Evolutionary conservation across 148 eudicot species (phyloP).

Genomic region (Mesembryanthemum crystallinum): DNA sequence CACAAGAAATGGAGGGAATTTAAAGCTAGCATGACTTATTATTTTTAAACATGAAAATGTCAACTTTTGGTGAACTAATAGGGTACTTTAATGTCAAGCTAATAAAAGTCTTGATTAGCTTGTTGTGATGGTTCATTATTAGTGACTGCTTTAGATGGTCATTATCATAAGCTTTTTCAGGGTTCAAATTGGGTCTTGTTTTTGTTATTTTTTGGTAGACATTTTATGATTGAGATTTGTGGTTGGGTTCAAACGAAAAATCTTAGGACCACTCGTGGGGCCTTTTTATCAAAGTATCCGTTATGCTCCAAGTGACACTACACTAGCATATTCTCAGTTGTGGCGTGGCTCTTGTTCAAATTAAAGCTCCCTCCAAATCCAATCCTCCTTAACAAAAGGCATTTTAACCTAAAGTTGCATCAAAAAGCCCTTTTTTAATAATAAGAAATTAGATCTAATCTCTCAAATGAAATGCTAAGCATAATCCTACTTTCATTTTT

Average conservation of each 20-base stretch:
- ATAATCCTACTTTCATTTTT: too few species aligned
- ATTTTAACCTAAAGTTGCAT: too few species aligned
- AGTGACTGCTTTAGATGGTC: not conserved
- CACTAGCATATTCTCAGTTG: not conserved
- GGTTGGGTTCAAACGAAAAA: not conserved
- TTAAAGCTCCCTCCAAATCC: not conserved
- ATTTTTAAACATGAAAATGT: too few species aligned
- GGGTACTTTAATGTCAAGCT: too few species aligned
- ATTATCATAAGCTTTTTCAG: not conserved
- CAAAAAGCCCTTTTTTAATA: not conserved
- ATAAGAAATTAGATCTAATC: too few species aligned
- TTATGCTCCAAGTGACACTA: not conserved
- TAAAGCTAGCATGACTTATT: too few species aligned
- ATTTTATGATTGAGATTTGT: not conserved
- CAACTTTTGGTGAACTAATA: too few species aligned
- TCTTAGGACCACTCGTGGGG: not conserved
- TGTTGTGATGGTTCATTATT: not conserved
- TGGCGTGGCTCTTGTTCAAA: slow-evolving; percentile 2
- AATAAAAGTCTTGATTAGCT: not conserved
- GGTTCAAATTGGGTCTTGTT: too few species aligned
- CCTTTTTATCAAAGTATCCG: not conserved
- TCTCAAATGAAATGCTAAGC: too few species aligned
- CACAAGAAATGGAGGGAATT: too few species aligned
- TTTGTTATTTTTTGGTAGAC: too few species aligned
- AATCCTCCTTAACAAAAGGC: not conserved